Evolutionary conservation across 495 filamentous ascomycete genomes (phyloP).

Genomic region (Aspergillus cristatus): DNA sequence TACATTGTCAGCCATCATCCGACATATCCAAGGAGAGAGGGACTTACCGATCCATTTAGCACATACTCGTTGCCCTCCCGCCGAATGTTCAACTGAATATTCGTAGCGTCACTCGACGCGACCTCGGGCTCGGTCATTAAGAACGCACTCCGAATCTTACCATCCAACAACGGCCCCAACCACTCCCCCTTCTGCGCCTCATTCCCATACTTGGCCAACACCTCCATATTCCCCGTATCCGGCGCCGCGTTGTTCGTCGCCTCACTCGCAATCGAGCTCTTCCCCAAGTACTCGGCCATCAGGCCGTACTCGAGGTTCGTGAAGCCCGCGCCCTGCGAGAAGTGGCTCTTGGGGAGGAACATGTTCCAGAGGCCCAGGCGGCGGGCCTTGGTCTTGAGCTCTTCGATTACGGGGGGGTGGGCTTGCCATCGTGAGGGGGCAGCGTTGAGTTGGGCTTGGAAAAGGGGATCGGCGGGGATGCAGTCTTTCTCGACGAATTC

Average conservation of each 20-base stretch:
- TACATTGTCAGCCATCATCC: constrained; percentile 17
- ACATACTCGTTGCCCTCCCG: constrained; percentile 75
- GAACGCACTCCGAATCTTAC: constrained; percentile 81
- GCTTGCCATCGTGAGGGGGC: constrained; percentile 66
- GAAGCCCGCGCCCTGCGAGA: constrained; percentile 85
- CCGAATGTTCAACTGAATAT: constrained; percentile 74
- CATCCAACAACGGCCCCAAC: constrained; percentile 75
- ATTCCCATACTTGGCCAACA: constrained; percentile 86
- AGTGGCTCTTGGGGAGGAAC: constrained; percentile 91
- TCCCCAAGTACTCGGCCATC: constrained; percentile 86
- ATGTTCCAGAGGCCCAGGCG: constrained; percentile 95
- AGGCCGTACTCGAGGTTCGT: constrained; percentile 87
- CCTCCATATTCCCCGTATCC: constrained; percentile 95
- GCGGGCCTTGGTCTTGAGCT: constrained; percentile 75
- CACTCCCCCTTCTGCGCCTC: constrained; percentile 83
- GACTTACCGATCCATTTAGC: constrained; percentile 70
- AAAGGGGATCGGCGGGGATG: constrained; percentile 72
- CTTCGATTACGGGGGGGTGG: constrained; percentile 74
- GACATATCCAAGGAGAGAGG: not conserved
- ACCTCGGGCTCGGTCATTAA: constrained; percentile 88
- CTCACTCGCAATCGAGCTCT: constrained; percentile 69
- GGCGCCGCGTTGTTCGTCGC: constrained; percentile 87
- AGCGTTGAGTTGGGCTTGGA: constrained; percentile 67
- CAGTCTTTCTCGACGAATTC: constrained; percentile 97
- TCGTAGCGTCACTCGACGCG: constrained; percentile 79